Percentiles rank a stretch among this genome's conserved stretches.
Evolutionary conservation across 805 yeast species (phyloP).

Genomic region (Schwanniomyces sp.): DNA sequence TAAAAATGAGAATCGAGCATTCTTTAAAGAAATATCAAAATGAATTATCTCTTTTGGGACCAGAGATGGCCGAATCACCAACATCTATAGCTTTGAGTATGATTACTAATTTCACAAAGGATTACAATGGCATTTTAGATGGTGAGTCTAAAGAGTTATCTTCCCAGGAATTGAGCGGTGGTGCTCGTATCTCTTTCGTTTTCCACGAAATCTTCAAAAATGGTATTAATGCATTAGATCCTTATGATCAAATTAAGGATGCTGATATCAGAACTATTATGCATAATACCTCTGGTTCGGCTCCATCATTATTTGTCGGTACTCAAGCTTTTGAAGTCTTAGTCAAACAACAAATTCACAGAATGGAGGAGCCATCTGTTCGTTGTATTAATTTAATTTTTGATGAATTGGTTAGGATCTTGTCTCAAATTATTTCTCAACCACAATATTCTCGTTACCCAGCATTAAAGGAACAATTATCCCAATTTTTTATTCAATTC

Average conservation of each 20-base stretch:
- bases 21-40: conserved; percentile 81
- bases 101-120: conserved; percentile 90
- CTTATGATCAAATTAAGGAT: conserved; percentile 94
- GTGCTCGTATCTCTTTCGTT: conserved; percentile 95
- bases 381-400: conserved; percentile 88
- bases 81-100: conserved; percentile 85
- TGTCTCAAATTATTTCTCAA: conserved; percentile 79
- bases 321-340: conserved; percentile 96
- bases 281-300: conserved; percentile 95
- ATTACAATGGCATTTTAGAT: conserved; percentile 84
- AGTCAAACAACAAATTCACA: conserved; percentile 87
- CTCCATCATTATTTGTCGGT: conserved; percentile 95
- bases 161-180: conserved; percentile 90
- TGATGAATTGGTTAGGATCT: conserved; percentile 90
- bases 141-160: conserved; percentile 92
- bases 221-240: conserved; percentile 89
- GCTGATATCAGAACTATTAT: conserved; percentile 94
- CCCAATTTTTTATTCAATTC: conserved; percentile 75
- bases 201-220: conserved; percentile 95
- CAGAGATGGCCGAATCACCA: conserved; percentile 85
- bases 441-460: conserved; percentile 90
- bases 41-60: conserved; percentile 79
- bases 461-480: conserved; percentile 80
- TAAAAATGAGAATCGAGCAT: conserved; percentile 83
- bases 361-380: conserved; percentile 91